Percentiles rank a stretch among this genome's conserved stretches.
phyloP scores from a whole-genome alignment of 441 rosid genomes.

The Pelargonium australe region DNA sequence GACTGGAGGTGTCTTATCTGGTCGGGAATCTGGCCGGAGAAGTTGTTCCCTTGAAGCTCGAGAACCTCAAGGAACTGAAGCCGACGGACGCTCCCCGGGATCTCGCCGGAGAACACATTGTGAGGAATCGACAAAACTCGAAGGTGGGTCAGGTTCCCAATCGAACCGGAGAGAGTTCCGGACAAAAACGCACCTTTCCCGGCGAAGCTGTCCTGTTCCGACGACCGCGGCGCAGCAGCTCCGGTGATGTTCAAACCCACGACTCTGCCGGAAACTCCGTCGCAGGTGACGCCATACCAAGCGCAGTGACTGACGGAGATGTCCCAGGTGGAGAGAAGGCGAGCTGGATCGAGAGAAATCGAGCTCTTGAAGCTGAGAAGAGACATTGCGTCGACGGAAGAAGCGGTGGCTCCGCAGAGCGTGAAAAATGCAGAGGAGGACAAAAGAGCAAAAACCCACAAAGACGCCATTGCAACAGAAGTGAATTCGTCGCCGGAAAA shows the following conservation, averaged over 20 bases:
- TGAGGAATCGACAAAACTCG: conserved; percentile 34
- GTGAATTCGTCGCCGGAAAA: not conserved
- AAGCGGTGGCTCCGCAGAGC: not conserved
- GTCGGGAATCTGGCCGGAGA: conserved; percentile 42
- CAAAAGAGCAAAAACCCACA: conserved; percentile 3
- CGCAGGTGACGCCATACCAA: conserved; percentile 53
- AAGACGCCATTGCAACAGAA: not conserved
- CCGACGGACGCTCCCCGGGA: conserved; percentile 34
- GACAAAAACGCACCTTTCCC: conserved; percentile 13
- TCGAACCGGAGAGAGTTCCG: conserved; percentile 34
- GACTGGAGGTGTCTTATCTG: conserved; percentile 33
- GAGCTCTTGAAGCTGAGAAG: conserved; percentile 49
- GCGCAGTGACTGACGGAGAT: conserved; percentile 30
- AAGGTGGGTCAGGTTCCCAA: conserved; percentile 32
- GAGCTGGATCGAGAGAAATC: conserved; percentile 33
- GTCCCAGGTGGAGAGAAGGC: conserved; percentile 40
- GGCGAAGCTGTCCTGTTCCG: no score
- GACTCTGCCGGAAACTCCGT: conserved; percentile 29
- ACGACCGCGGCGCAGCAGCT: not conserved
- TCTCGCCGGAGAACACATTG: conserved; percentile 42
- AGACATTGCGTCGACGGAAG: conserved; percentile 27
- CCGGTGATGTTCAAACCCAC: conserved; percentile 28
- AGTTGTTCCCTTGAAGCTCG: conserved; percentile 58
- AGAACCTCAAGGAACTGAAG: conserved; percentile 42
- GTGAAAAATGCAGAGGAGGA: not conserved